Conservation (phyloP, 2,329 filamentous ascomycete genomes). For the Sporothrix variecibatus region DNA sequence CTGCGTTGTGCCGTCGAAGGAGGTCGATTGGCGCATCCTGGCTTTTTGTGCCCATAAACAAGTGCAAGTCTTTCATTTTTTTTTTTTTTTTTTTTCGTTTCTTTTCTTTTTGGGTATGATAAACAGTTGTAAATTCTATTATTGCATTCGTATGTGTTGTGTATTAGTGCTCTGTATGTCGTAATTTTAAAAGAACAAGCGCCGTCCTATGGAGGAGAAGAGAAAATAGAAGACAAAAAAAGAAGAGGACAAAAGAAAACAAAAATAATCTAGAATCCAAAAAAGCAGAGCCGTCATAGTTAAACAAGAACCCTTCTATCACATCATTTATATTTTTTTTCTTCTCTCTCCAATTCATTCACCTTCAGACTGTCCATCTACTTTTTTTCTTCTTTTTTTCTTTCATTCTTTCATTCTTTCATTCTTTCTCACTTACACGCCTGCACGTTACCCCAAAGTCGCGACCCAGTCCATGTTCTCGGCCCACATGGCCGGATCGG, state of each 20-base stretch:
- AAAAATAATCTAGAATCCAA: neutral
- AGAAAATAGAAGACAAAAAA: neutral
- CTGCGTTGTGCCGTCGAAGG: neutral
- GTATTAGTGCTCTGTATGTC: neutral
- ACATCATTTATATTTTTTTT: neutral
- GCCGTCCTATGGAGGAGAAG: neutral
- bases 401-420: neutral
- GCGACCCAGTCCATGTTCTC: conserved; percentile 28
- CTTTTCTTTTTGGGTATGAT: neutral
- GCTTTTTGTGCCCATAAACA: neutral
- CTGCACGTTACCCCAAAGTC: neutral
- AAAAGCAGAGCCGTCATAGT: neutral
- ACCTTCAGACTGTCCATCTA: neutral
- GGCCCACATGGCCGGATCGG: conserved; percentile 32
- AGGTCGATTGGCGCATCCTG: neutral
- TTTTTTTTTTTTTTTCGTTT: no score
- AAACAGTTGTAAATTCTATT: neutral
- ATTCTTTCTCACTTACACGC: neutral
- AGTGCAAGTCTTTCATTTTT: neutral
- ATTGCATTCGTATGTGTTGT: neutral
- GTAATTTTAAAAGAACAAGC: neutral
- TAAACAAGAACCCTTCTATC: neutral
- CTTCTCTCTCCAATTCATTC: neutral
- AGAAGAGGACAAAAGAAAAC: neutral
- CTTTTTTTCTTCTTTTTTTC: neutral